Percentiles rank a stretch among this genome's conserved stretches.
Conservation (phyloP, 2,329 filamentous ascomycete genomes). For the Eurotiales sp. region DNA sequence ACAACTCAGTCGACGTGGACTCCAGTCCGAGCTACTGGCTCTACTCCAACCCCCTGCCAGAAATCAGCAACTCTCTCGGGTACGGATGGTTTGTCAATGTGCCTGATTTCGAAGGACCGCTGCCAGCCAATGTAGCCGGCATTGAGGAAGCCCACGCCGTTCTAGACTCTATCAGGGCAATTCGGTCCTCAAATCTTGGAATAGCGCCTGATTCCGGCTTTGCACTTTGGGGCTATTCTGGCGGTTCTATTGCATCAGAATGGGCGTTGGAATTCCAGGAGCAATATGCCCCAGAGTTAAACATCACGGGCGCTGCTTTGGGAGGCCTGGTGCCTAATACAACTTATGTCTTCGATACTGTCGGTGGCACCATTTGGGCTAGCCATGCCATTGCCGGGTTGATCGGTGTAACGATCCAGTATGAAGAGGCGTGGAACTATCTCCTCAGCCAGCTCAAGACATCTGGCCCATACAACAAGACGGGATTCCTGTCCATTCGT, state of each 20-base stretch:
- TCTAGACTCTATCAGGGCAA: conserved; percentile 43
- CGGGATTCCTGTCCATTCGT: not conserved
- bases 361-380: conserved; percentile 31
- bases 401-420: conserved; percentile 24
- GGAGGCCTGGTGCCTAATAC: conserved; percentile 48
- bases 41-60: too few relatives aligned
- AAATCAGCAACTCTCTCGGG: too few relatives aligned
- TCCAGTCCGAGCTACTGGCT: too few relatives aligned
- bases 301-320: conserved; percentile 47
- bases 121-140: conserved; percentile 42
- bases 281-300: conserved; percentile 49
- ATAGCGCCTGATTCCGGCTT: conserved; percentile 31
- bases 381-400: conserved; percentile 34
- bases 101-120: conserved; percentile 47
- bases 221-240: conserved; percentile 55
- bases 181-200: conserved; percentile 28
- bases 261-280: conserved; percentile 49
- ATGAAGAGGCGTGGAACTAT: conserved; percentile 13
- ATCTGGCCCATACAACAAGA: not conserved
- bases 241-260: conserved; percentile 49
- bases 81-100: conserved; percentile 50
- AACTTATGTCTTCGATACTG: conserved; percentile 29
- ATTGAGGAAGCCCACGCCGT: conserved; percentile 42
- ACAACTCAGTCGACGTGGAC: conserved; percentile 8
- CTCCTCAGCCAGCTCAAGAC: not conserved